A percentile compares a stretch with the other conserved stretches of the same genome.
These are phyloP conservation scores for Tulasnella sp. DNA, from an alignment of 768 basidiomycete species.

Conservation along the genomic window DNA sequence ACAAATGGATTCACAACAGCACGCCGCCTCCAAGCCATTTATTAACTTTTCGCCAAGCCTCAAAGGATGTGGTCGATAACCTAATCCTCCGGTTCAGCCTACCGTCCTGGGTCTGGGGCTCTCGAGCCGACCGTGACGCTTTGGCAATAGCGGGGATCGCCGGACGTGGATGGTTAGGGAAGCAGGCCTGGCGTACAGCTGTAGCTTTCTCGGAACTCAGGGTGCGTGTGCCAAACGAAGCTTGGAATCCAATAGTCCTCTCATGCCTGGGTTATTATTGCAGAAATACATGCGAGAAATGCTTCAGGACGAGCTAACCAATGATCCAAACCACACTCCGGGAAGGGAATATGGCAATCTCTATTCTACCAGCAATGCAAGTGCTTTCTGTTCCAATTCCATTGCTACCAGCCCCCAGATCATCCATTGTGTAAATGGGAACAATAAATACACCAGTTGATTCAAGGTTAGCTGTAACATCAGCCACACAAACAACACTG, in stretches of 20 bases:
- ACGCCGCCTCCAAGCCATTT: not conserved
- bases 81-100: not conserved
- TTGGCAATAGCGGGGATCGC: not conserved
- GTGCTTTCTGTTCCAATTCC: no score
- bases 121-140: not conserved
- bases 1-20: not conserved
- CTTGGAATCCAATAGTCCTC: not conserved
- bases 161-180: conserved; percentile 4
- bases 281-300: conserved; percentile 14
- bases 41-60: conserved; percentile 1
- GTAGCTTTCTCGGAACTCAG: conserved; percentile 1
- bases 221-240: not conserved
- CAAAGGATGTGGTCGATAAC: not conserved
- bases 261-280: not conserved
- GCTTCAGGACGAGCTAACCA: not conserved
- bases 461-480: no score
- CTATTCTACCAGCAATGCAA: no score
- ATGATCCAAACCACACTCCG: not conserved
- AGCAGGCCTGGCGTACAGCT: not conserved
- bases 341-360: not conserved
- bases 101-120: conserved; percentile 2
- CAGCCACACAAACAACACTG: no score
- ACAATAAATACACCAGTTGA: no score
- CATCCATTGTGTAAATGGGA: no score
- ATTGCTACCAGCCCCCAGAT: no score